Percentiles rank a stretch among this genome's conserved stretches.
Evolutionary conservation across 495 filamentous ascomycete genomes (phyloP).

Genomic region (Neurospora sp.): DNA sequence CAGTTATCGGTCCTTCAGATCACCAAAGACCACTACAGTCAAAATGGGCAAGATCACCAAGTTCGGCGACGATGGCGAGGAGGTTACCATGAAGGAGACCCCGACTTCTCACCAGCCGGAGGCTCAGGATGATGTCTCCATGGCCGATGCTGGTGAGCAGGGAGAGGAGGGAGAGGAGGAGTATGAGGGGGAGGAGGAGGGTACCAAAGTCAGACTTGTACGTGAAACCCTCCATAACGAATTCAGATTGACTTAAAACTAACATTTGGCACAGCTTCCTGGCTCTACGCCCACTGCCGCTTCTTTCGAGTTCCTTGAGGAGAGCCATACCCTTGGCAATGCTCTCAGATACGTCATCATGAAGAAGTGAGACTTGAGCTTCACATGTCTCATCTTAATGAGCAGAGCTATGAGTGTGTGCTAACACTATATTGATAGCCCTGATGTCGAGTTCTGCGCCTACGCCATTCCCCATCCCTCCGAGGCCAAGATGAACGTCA

Average conservation of each 20-base stretch:
- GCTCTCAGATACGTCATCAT: constrained; percentile 90
- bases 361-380: constrained; percentile 64
- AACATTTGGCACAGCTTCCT: constrained; percentile 43
- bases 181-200: constrained; percentile 15
- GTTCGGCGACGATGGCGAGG: constrained; percentile 14
- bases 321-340: constrained; percentile 94
- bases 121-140: constrained; percentile 33
- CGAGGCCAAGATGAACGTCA: constrained; percentile 88
- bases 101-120: constrained; percentile 30
- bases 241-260: not conserved
- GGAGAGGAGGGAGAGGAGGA: constrained; percentile 26
- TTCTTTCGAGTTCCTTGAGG: constrained; percentile 76
- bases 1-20: not conserved
- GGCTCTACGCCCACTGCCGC: constrained; percentile 59
- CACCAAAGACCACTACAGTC: constrained; percentile 17
- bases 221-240: constrained; percentile 3
- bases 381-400: not conserved
- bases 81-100: constrained; percentile 46
- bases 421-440: constrained; percentile 40
- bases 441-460: constrained; percentile 92
- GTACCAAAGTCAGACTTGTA: constrained; percentile 27
- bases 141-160: constrained; percentile 24
- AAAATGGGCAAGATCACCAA: constrained; percentile 12
- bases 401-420: not conserved
- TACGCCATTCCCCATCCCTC: constrained; percentile 97